Percentiles rank a stretch among this genome's conserved stretches.
These are phyloP conservation scores for Ogataea kodamae DNA, from an alignment of 805 yeast species.

Conservation along the genomic window DNA sequence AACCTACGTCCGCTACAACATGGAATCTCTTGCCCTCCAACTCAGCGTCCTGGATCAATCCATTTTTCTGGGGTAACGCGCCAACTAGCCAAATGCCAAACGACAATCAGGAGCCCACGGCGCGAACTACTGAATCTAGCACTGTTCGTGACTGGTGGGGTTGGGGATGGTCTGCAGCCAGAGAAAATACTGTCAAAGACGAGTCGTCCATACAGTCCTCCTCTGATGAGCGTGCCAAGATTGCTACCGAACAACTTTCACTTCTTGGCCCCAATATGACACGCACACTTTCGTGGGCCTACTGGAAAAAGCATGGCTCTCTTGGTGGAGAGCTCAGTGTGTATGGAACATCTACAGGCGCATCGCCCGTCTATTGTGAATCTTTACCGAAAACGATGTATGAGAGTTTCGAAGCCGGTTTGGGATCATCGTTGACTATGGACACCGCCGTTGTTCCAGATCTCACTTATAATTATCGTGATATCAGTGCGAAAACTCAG, in stretches of 20 bases:
- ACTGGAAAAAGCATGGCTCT: conserved; percentile 9
- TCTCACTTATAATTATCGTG: conserved; percentile 26
- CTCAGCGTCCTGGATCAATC: conserved; percentile 11
- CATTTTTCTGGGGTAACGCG: conserved; percentile 1
- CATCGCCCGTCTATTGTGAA: conserved; percentile 26
- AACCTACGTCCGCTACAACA: not conserved
- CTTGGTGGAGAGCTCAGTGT: conserved; percentile 27
- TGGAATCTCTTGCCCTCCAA: conserved; percentile 4
- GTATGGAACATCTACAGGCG: conserved; percentile 29
- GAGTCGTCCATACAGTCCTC: conserved; percentile 6
- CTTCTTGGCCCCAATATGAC: conserved; percentile 18
- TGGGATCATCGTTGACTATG: conserved; percentile 1
- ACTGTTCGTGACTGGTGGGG: conserved; percentile 5
- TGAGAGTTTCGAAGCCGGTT: conserved; percentile 26
- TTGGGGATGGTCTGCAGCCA: conserved; percentile 9
- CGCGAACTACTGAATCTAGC: not conserved
- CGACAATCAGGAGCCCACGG: not conserved
- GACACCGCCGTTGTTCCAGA: conserved; percentile 27
- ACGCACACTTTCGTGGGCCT: conserved; percentile 32
- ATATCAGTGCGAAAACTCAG: conserved; percentile 25
- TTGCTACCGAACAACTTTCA: conserved; percentile 24
- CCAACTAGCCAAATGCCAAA: not conserved
- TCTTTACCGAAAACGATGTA: conserved; percentile 29
- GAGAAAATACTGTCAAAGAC: not conserved
- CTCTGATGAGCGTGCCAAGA: conserved; percentile 23